phyloP scores from a whole-genome alignment of 2,329 filamentous ascomycete species.

The Alternaria arborescens region DNA sequence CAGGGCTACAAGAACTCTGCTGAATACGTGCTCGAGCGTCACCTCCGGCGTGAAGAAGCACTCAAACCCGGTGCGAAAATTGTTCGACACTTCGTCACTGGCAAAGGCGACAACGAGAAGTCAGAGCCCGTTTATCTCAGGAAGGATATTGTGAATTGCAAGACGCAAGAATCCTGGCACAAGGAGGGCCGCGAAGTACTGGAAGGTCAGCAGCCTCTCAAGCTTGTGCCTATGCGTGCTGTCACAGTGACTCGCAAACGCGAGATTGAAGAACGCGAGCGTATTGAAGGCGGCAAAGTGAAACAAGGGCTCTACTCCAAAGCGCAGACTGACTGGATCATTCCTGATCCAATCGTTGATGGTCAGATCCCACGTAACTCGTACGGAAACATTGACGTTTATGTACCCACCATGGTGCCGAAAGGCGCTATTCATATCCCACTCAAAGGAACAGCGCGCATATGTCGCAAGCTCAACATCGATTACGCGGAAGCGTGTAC shows the following conservation, averaged over 20 bases:
- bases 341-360: constrained; percentile 83
- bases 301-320: constrained; percentile 85
- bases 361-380: constrained; percentile 92
- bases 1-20: constrained; percentile 88
- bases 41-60: constrained; percentile 91
- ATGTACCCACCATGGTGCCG: constrained; percentile 92
- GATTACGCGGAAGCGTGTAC: constrained; percentile 95
- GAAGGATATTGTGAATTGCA: constrained; percentile 81
- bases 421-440: constrained; percentile 84
- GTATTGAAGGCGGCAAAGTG: constrained; percentile 79
- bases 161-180: constrained; percentile 96
- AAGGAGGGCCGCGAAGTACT: constrained; percentile 87
- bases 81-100: constrained; percentile 77
- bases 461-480: constrained; percentile 84
- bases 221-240: constrained; percentile 87
- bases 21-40: constrained; percentile 84
- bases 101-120: constrained; percentile 75
- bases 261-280: constrained; percentile 86
- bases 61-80: constrained; percentile 73
- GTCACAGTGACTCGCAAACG: constrained; percentile 87
- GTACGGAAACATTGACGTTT: constrained; percentile 96
- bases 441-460: constrained; percentile 75
- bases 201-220: constrained; percentile 76
- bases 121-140: constrained; percentile 84
- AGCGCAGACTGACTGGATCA: constrained; percentile 94